Evolutionary conservation across 805 yeast genomes (phyloP), one percentile per base, ranked within the genome.

Genomic region (Wickerhamiella vanderwaltii): DNA sequence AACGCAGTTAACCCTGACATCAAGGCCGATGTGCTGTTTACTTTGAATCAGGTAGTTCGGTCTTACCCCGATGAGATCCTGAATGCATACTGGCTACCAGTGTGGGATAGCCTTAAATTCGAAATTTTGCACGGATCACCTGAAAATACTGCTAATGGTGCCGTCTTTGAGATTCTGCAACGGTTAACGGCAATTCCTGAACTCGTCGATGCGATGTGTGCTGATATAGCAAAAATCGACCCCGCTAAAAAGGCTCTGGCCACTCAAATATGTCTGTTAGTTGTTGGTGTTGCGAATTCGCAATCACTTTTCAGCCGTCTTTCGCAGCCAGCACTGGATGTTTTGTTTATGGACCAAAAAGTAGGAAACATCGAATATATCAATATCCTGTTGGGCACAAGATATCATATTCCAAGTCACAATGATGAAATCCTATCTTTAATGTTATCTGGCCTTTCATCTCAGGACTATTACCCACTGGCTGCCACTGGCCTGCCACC

Each of bases 31-130:
- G 77, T 84, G 0, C 61, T 88, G 28, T 57, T 63, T 28, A 76
- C 94, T 0, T 58, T 91, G 18, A 57, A 66, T 5, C 60, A 62
- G 1, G 78, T 91, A 48, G 61, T 83, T 6, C 58, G 64, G 11
- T 60, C 58, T 5, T 83, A 79, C 53, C 65, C 72, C 0, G 51
- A 59, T 0, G 67, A 65, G 5, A 65, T 73, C 0, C 58, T 81
- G 7, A 61, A 68, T 23, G 68, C 67, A 9, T 69, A 73, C 55
- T 87, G 94, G 87, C 55, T 71, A 6, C 71, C 78, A 1, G 55
- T 88, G 4, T 91, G 95, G 94, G 80, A 82, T 51, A 83, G 94
- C 0, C 63, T 88, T 40, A 88, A 88, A 57, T 86, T 74, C 57
- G 95, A 88, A 58, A 69, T 88, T n/a, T 63, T 88, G 43, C 94